These are phyloP conservation scores for Clitoria ternatea DNA, from an alignment of 306 rosid species.

Conservation along the genomic window DNA sequence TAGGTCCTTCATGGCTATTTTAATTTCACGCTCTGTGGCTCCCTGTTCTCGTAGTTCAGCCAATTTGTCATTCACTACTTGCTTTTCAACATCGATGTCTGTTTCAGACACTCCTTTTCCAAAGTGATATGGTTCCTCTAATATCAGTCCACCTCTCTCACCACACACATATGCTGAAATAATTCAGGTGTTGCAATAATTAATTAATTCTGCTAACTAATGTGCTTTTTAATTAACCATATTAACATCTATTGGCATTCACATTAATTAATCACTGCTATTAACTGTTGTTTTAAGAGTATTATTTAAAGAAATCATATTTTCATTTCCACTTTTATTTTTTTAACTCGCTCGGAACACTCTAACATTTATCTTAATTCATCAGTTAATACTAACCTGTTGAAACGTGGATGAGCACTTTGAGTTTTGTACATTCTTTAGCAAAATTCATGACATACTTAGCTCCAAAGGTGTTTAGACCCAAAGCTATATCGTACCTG, in stretches of 20 bases:
- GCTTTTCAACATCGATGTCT: slow-evolving; percentile 51
- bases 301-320: no score
- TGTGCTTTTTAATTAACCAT: neutral
- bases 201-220: no score
- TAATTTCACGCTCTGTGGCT: slow-evolving; percentile 38
- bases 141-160: slow-evolving; percentile 61
- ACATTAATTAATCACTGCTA: no score
- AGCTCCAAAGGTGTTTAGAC: slow-evolving; percentile 59
- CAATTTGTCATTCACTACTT: slow-evolving; percentile 27
- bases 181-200: neutral
- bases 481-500: slow-evolving; percentile 69
- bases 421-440: slow-evolving; percentile 44
- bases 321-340: no score
- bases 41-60: slow-evolving; percentile 36
- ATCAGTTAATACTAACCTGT: slow-evolving; percentile 46
- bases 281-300: no score
- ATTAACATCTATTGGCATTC: neutral
- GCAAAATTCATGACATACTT: slow-evolving; percentile 61
- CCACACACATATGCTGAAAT: slow-evolving; percentile 76
- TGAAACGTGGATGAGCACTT: slow-evolving; percentile 69
- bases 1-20: slow-evolving; percentile 61
- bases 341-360: no score
- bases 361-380: no score
- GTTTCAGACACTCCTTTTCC: slow-evolving; percentile 63
- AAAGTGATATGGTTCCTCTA: slow-evolving; percentile 46